phyloP scores from a whole-genome alignment of 768 basidiomycete species.

The Pisolithus microcarpus region DNA sequence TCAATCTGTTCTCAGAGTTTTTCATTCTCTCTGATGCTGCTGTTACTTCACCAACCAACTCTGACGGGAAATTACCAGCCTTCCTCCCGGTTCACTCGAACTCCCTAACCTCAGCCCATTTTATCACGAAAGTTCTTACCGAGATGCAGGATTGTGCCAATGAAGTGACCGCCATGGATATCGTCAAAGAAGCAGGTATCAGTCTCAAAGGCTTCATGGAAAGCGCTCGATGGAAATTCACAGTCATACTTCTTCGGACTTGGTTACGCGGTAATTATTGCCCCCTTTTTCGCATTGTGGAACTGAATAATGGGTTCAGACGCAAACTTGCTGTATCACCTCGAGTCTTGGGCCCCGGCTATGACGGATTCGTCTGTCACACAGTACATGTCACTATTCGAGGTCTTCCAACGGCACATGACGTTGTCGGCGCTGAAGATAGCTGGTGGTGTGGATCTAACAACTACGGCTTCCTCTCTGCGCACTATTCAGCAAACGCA shows the following conservation, averaged over 20 bases:
- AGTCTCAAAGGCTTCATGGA: conserved; percentile 71
- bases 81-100: conserved; percentile 71
- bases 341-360: conserved; percentile 81
- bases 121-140: conserved; percentile 68
- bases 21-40: conserved; percentile 77
- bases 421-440: conserved; percentile 72
- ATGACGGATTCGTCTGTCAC: conserved; percentile 60
- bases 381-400: conserved; percentile 68
- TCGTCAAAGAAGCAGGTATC: conserved; percentile 65
- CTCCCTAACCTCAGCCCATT: conserved; percentile 75
- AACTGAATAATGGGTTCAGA: conserved; percentile 43
- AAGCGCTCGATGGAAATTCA: conserved; percentile 81
- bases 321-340: conserved; percentile 68
- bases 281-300: background rate
- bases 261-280: conserved; percentile 73
- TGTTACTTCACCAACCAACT: conserved; percentile 47
- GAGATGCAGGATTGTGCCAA: conserved; percentile 84
- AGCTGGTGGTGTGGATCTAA: conserved; percentile 65
- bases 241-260: conserved; percentile 64
- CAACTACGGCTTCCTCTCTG: conserved; percentile 38
- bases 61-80: conserved; percentile 36
- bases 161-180: conserved; percentile 74
- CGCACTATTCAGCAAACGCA: conserved; percentile 53
- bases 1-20: conserved; percentile 77
- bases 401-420: conserved; percentile 73